phyloP scores from a whole-genome alignment of 345 rosid genomes.

The Pistacia atlantica region DNA sequence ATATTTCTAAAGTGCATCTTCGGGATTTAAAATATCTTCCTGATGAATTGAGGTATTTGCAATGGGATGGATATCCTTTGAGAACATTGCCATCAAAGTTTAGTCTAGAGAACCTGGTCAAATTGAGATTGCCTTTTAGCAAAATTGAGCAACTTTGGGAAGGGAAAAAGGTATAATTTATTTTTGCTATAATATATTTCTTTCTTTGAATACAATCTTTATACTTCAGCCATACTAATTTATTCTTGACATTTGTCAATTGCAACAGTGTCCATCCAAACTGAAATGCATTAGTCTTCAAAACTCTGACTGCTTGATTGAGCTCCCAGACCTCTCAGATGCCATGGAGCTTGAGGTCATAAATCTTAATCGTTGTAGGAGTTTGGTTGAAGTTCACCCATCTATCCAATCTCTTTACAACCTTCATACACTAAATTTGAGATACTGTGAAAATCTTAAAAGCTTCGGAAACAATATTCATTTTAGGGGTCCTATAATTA shows the following conservation, averaged over 20 bases:
- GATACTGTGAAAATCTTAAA: background rate
- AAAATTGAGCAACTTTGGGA: background rate
- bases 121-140: background rate
- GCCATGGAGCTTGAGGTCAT: background rate
- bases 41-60: too few relatives aligned
- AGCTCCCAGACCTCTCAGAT: background rate
- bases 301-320: background rate
- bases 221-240: background rate
- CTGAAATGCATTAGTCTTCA: background rate
- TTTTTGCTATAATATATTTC: background rate
- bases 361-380: background rate
- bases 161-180: background rate
- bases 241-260: background rate
- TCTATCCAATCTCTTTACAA: background rate
- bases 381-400: background rate
- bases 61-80: too few relatives aligned
- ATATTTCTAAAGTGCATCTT: too few relatives aligned
- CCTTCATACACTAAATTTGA: background rate
- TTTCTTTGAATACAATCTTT: background rate
- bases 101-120: background rate
- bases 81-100: too few relatives aligned
- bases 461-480: background rate
- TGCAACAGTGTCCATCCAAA: background rate
- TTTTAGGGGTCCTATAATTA: background rate
- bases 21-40: too few relatives aligned